Conservation (phyloP, 768 basidiomycete genomes). For the Russula sp. region DNA sequence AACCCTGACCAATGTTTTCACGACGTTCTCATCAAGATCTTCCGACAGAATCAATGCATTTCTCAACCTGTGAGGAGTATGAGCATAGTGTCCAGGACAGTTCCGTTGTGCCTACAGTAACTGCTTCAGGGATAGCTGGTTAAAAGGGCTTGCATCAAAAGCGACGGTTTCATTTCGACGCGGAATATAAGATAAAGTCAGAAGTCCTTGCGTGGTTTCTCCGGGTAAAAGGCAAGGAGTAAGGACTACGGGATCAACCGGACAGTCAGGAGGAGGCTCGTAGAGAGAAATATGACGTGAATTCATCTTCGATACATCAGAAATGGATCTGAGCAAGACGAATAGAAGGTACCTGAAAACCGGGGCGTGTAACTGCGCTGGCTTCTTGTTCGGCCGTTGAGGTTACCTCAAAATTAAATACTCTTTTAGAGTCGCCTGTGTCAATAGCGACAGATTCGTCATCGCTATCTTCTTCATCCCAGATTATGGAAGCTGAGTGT, state of each 20-base stretch:
- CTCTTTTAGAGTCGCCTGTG: too few relatives aligned
- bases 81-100: neutral
- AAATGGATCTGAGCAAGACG: neutral
- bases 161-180: neutral
- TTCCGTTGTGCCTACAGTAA: neutral
- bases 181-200: constrained; percentile 10
- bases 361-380: too few relatives aligned
- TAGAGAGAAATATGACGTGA: neutral
- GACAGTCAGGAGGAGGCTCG: too few relatives aligned
- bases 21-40: too few relatives aligned
- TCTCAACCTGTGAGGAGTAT: neutral
- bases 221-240: constrained; percentile 11
- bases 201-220: constrained; percentile 23
- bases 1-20: neutral
- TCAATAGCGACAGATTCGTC: too few relatives aligned
- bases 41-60: neutral
- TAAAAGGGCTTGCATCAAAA: neutral
- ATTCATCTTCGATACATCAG: constrained; percentile 1
- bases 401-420: too few relatives aligned
- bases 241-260: neutral
- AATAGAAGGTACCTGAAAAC: constrained; percentile 36
- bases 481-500: too few relatives aligned
- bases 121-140: neutral
- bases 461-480: too few relatives aligned
- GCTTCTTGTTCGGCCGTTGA: too few relatives aligned